Conservation (phyloP, 2,329 filamentous ascomycete species). For the Aspergillus unguis region DNA sequence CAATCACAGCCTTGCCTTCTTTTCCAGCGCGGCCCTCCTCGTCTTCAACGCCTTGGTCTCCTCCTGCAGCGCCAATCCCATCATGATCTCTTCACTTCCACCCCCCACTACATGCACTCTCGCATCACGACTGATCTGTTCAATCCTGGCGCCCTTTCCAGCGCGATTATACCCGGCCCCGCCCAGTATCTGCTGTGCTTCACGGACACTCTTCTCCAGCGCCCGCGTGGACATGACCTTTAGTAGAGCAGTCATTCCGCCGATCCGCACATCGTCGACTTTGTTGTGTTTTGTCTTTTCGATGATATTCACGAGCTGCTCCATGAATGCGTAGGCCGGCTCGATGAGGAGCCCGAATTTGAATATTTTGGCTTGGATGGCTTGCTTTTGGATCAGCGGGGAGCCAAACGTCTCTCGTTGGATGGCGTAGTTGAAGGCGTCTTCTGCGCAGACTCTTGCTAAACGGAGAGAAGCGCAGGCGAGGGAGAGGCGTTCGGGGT, state of each 20-base stretch:
- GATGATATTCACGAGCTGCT: slow-evolving; percentile 58
- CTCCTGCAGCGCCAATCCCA: slow-evolving; percentile 33
- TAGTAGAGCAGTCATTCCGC: slow-evolving; percentile 51
- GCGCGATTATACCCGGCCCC: slow-evolving; percentile 52
- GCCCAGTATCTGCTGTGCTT: slow-evolving; percentile 56
- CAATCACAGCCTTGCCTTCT: slow-evolving; percentile 23
- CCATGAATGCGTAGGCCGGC: slow-evolving; percentile 59
- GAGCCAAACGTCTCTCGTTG: slow-evolving; percentile 63
- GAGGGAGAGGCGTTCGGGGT: slow-evolving; percentile 68
- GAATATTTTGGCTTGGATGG: slow-evolving; percentile 60
- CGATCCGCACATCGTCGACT: slow-evolving; percentile 43
- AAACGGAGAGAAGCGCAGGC: slow-evolving; percentile 62
- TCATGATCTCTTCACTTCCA: slow-evolving; percentile 42
- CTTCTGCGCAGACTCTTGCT: slow-evolving; percentile 57
- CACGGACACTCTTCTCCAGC: slow-evolving; percentile 52
- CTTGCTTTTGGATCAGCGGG: slow-evolving; percentile 56
- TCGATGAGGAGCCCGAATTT: slow-evolving; percentile 60
- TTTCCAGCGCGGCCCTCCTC: slow-evolving; percentile 27
- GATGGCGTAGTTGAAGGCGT: slow-evolving; percentile 61
- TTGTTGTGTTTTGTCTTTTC: slow-evolving; percentile 42
- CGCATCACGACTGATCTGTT: slow-evolving; percentile 54
- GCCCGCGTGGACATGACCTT: slow-evolving; percentile 54
- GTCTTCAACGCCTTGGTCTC: slow-evolving; percentile 31
- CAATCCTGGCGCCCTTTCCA: slow-evolving; percentile 50
- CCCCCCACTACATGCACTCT: slow-evolving; percentile 46